A percentile compares a stretch with the other conserved stretches of the same genome.
These are phyloP conservation scores for Scalesia atractyloides DNA, from an alignment of 129 eudicot genomes.

Conservation along the genomic window DNA sequence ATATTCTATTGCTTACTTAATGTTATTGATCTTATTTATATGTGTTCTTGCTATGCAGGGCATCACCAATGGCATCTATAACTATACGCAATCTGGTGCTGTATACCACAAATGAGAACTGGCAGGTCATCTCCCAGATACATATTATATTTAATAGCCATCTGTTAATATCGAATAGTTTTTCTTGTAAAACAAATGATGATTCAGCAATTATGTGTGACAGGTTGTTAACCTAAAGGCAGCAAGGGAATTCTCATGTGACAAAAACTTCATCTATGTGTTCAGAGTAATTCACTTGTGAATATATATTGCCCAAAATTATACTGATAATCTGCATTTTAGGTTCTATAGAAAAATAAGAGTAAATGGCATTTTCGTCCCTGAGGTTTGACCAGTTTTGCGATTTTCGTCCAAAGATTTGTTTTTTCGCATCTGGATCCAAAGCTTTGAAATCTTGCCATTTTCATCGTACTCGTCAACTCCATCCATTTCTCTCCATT, in stretches of 20 bases:
- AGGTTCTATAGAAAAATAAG: background rate
- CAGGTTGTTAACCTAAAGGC: conserved; percentile 91
- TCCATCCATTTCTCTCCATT: too few species aligned
- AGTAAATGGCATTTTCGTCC: too few species aligned
- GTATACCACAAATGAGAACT: conserved; percentile 79
- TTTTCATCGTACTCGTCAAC: too few species aligned
- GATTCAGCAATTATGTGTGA: conserved; percentile 9
- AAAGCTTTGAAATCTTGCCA: too few species aligned
- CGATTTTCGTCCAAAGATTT: too few species aligned
- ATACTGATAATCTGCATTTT: background rate
- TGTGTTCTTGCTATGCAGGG: conserved; percentile 50
- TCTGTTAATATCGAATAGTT: conserved; percentile 19
- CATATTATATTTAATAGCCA: background rate
- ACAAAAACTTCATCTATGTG: conserved; percentile 73
- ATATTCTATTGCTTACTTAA: background rate
- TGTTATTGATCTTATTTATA: background rate
- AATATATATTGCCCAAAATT: background rate
- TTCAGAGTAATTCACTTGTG: conserved; percentile 64
- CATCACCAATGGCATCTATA: conserved; percentile 93
- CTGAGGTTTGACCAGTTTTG: too few species aligned
- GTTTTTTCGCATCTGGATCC: too few species aligned
- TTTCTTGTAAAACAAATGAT: conserved; percentile 15
- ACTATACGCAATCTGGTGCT: conserved; percentile 80
- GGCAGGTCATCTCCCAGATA: conserved; percentile 60
- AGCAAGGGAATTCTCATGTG: conserved; percentile 81